Percentiles rank a stretch among this genome's conserved stretches.
Evolutionary conservation across 768 basidiomycete species (phyloP).

Genomic region (Russula olivacea): DNA sequence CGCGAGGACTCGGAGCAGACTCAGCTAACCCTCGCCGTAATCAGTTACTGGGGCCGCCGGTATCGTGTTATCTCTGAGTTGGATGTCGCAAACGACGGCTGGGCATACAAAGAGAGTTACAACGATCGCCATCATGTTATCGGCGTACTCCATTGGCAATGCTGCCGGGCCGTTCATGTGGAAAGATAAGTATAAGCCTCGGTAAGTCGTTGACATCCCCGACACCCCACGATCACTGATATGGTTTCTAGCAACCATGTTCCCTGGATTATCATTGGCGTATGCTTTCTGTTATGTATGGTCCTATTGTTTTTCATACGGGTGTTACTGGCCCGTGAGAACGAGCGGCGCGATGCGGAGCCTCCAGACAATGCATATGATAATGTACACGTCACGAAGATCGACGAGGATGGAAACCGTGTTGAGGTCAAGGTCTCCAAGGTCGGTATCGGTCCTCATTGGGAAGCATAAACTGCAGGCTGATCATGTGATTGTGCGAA

Average conservation of each 20-base stretch:
- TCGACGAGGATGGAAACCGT: slow-evolving; percentile 44
- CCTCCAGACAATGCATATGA: slow-evolving; percentile 49
- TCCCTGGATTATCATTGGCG: slow-evolving; percentile 71
- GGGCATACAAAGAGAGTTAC: slow-evolving; percentile 72
- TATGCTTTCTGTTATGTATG: slow-evolving; percentile 55
- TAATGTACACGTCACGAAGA: slow-evolving; percentile 53
- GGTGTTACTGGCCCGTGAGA: slow-evolving; percentile 50
- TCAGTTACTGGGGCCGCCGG: slow-evolving; percentile 49
- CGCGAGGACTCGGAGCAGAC: background rate
- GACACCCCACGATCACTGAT: background rate
- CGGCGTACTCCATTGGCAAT: slow-evolving; percentile 62
- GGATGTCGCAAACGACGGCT: slow-evolving; percentile 59
- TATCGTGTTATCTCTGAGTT: slow-evolving; percentile 55
- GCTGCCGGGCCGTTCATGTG: slow-evolving; percentile 72
- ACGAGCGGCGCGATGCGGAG: slow-evolving; percentile 58
- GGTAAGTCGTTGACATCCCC: slow-evolving; percentile 36
- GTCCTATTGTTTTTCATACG: slow-evolving; percentile 46
- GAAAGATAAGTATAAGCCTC: slow-evolving; percentile 59
- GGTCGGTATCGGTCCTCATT: slow-evolving; percentile 36
- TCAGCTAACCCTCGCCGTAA: slow-evolving; percentile 3
- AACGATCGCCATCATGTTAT: slow-evolving; percentile 64
- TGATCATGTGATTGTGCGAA: slow-evolving; percentile 9
- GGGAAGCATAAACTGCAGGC: background rate
- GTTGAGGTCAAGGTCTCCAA: slow-evolving; percentile 59
- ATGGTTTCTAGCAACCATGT: slow-evolving; percentile 48